Conservation (phyloP, 129 eudicot species). For the Arctium lappa region DNA sequence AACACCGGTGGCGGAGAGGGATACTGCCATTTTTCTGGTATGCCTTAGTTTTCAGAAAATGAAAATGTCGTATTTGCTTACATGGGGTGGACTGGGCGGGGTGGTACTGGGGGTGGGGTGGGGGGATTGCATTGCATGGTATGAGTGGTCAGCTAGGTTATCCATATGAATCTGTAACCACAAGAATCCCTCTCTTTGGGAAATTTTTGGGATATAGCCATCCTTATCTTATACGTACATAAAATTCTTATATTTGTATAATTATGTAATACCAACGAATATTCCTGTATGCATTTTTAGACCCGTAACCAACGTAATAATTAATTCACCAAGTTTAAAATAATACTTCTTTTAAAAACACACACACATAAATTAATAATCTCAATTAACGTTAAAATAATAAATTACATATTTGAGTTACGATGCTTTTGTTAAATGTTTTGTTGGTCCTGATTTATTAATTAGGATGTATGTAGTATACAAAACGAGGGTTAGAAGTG, state of each 20-base stretch:
- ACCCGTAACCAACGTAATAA: background rate
- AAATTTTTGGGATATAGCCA: slow-evolving; percentile 22
- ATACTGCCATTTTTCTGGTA: slow-evolving; percentile 36
- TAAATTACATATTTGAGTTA: background rate
- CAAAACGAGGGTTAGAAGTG: too few species aligned
- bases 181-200: slow-evolving; percentile 9
- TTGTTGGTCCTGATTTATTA: background rate
- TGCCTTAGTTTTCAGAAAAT: background rate
- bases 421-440: background rate
- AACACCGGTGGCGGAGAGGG: slow-evolving; percentile 51
- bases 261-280: slow-evolving; percentile 11
- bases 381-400: background rate
- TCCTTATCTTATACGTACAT: slow-evolving; percentile 24
- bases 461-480: too few species aligned
- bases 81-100: slow-evolving; percentile 4
- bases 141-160: slow-evolving; percentile 33
- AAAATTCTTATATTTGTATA: background rate
- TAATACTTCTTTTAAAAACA: too few species aligned
- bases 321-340: background rate
- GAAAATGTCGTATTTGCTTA: slow-evolving; percentile 9
- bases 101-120: background rate
- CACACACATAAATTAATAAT: background rate
- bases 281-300: slow-evolving; percentile 12
- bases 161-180: slow-evolving; percentile 32
- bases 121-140: slow-evolving; percentile 45